Evolutionary conservation across 371 early-diverging fungal species (phyloP), one percentile per base, ranked within the genome.

Genomic region (Capillidium heterosporum): DNA sequence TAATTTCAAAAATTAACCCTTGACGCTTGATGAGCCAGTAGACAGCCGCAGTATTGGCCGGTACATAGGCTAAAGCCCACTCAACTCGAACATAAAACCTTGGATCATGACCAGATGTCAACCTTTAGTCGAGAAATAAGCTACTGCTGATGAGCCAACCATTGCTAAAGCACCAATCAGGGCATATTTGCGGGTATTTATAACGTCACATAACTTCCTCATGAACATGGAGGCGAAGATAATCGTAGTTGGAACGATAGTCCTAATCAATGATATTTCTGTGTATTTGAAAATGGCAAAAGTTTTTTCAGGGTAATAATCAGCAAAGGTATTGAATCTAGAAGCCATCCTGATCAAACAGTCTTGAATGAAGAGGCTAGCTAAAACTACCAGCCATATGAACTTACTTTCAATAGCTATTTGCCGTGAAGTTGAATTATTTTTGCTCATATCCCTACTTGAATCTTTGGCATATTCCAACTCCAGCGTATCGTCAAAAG

Each of bases 11-110:
- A 4, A 83, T 87, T 44, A 89, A 57, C 0, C 84, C 84, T 19
- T 86, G 74, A 31, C 69, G 63, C 28, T 71, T 71, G 23, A 57
- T 58, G 63, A 89, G 89, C 85, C 85, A 89, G 60, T 85, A 88
- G 3, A 76, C 64, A 23, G 64, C 60, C 26, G 78, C 64, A 5
- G n/a, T 53, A 53, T 32, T 35, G 0, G 71, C 66, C 0, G 80
- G 75, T 24, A 75, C 69, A 60, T 73, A 80, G 2, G 67, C 63
- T 19, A 86, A 50, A 2, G 81, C 72, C 76, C 78, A 24, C 85
- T 84, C 0, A 73, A 19, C 0, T 78, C 78, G 63, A 81, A 79
- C 11, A 83, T 40, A 1, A 85, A 54, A 17, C 85, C 85, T 63
- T 84, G 85, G 0, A 82, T 74, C 1, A 85, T 54, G 32, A 76